phyloP scores from a whole-genome alignment of 306 rosid genomes.

The Comarum palustre region DNA sequence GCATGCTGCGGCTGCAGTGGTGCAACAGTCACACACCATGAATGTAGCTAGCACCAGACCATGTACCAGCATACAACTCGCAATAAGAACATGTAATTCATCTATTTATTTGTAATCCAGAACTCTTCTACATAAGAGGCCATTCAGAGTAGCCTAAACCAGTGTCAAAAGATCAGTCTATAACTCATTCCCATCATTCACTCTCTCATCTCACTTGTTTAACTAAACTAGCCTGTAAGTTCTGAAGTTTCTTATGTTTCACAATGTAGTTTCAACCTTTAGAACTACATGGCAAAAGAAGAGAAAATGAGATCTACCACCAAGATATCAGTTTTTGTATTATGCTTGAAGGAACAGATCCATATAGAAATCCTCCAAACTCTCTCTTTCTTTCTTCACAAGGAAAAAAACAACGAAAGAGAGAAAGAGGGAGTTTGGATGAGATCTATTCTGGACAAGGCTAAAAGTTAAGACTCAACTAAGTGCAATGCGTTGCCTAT shows the following conservation, averaged over 20 bases:
- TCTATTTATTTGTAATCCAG: background rate
- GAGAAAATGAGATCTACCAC: too few species aligned
- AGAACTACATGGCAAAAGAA: too few species aligned
- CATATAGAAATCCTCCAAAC: background rate
- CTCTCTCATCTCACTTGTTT: background rate
- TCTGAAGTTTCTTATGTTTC: background rate
- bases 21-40: background rate
- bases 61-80: background rate
- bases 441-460: background rate
- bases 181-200: background rate
- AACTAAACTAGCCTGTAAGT: background rate
- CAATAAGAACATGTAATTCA: background rate
- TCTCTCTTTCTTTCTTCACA: background rate
- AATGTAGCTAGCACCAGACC: background rate
- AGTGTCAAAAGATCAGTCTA: background rate
- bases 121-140: background rate
- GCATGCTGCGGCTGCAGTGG: background rate
- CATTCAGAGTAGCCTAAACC: background rate
- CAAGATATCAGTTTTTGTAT: background rate
- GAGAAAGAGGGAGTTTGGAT: background rate
- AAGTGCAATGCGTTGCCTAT: background rate
- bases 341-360: background rate
- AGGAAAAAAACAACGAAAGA: background rate
- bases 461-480: background rate
- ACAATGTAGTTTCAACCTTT: too few species aligned